Percentiles rank a stretch among this genome's conserved stretches.
phyloP scores from a whole-genome alignment of 306 rosid species.

The Clitoria ternatea region DNA sequence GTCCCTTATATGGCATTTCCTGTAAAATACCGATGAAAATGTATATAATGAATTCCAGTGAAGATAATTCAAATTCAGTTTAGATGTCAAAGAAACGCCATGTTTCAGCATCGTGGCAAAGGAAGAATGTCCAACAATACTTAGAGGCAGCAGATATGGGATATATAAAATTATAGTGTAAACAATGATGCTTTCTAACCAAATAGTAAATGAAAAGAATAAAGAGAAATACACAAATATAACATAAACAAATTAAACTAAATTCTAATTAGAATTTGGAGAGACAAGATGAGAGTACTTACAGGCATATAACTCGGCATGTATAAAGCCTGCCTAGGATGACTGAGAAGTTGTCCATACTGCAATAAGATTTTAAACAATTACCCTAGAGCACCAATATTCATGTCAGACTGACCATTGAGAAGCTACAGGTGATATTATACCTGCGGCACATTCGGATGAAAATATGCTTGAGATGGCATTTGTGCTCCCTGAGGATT shows the following conservation, averaged over 20 bases:
- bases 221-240: neutral
- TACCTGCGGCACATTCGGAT: conserved; percentile 89
- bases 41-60: neutral
- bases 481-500: conserved; percentile 67
- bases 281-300: conserved; percentile 37
- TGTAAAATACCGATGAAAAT: conserved; percentile 31
- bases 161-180: neutral
- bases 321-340: conserved; percentile 75
- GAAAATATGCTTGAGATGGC: conserved; percentile 71
- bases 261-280: neutral
- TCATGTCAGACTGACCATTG: neutral
- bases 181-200: conserved; percentile 5
- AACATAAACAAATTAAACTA: neutral
- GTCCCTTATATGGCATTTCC: conserved; percentile 86
- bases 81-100: conserved; percentile 3
- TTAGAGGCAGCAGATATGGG: neutral
- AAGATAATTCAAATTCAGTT: conserved; percentile 7
- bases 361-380: conserved; percentile 38
- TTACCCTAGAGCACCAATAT: conserved; percentile 4
- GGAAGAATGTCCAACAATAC: conserved; percentile 7
- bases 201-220: neutral
- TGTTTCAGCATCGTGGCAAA: neutral
- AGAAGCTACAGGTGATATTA: conserved; percentile 2
- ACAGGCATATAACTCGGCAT: conserved; percentile 87
- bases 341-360: conserved; percentile 85